Evolutionary conservation across 352 stramenopile species (phyloP), one percentile per base, ranked within the genome.

Genomic region (Blastocystis sp.): DNA sequence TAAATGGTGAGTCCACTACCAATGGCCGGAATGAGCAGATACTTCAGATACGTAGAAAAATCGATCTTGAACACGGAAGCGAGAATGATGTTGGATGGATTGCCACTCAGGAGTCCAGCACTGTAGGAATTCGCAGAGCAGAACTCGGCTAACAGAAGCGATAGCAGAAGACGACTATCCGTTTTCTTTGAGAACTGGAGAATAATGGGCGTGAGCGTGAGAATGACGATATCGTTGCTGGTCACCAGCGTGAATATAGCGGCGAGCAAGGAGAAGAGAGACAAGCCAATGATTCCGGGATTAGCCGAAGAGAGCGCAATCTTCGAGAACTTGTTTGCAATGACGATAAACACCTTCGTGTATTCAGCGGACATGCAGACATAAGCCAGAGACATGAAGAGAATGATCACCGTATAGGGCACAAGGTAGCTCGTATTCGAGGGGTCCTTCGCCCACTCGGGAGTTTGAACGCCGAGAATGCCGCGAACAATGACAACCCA

Each of bases 81-180:
- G 6, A 88, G 78, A 79, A 88, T 88, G 41, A 88, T 88, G 65
- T 88, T 88, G 62, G 78, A 88, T 3, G 78, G 78, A 41, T 88
- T 88, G 35, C 78, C 78, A 50, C 78, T 88, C 37, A 88, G 41
- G 19, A 88, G 65, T 63, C 78, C 78, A 26, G 78, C 78, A 41
- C 62, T 78, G 37, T 66, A 88, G 16, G 78, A 88, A 65, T 88
- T 88, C 16, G 78, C 78, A 77, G 78, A 74, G 24, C 62, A 78
- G n/a, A 88, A 88, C 62, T 88, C 62, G 2, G 78, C 78, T 24
- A 88, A 35, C 6, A 88, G 55, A n/a, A 88, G 78, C 4, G 78
- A 35, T 16, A 88, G 78, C 13, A 88, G 62, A 3, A 74, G 37
- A 63, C 29, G 62, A 21, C 35, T 19, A 78, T 88, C 65, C 21